Conservation (phyloP, 768 basidiomycete species). For the Suillus paluster region DNA sequence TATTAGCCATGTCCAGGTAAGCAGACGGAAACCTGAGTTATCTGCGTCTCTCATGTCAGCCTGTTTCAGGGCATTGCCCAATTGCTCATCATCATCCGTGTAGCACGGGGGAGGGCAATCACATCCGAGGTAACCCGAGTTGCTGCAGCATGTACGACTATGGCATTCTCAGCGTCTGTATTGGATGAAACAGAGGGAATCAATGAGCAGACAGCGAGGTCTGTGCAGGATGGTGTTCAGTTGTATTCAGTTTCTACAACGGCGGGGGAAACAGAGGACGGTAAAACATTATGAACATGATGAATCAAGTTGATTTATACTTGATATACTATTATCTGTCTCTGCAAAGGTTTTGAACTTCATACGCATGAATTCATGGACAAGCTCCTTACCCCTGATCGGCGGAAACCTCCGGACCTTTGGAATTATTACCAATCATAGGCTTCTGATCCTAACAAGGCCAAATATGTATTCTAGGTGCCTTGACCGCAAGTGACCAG, state of each 20-base stretch:
- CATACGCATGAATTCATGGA: background rate
- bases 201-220: background rate
- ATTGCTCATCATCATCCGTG: constrained; percentile 40
- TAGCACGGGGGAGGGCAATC: constrained; percentile 35
- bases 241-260: background rate
- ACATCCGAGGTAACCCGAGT: background rate
- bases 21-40: background rate
- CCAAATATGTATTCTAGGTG: constrained; percentile 22
- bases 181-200: background rate
- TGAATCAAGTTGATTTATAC: background rate
- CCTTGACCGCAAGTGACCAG: background rate
- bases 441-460: constrained; percentile 15
- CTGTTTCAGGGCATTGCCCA: constrained; percentile 36
- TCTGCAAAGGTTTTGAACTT: background rate
- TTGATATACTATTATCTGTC: background rate
- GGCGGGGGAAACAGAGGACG: background rate
- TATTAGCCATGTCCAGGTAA: constrained; percentile 38
- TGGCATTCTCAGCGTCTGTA: constrained; percentile 1
- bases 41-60: too few relatives aligned
- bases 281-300: background rate
- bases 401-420: too few relatives aligned
- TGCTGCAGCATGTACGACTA: background rate
- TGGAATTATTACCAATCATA: background rate
- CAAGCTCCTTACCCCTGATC: too few relatives aligned
- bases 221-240: background rate